phyloP scores from a whole-genome alignment of 2,329 filamentous ascomycete genomes.

The Whalleya microplaca region DNA sequence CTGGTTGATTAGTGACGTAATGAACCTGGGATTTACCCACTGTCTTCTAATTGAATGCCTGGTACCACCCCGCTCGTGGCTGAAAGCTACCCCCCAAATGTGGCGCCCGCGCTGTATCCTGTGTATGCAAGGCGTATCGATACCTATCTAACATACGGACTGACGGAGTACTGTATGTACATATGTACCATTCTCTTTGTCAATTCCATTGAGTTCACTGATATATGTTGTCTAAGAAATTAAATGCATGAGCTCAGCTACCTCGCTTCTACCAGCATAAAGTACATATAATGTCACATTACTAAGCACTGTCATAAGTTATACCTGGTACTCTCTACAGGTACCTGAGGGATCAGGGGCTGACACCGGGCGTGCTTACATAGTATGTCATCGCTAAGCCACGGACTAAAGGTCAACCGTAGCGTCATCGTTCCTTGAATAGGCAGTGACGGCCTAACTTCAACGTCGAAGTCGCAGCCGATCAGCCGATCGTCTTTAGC shows the following conservation, averaged over 20 bases:
- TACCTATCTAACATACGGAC: no score
- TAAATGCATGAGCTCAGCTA: no score
- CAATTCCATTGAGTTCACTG: no score
- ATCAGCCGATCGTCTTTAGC: neutral
- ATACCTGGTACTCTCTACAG: no score
- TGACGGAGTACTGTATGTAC: no score
- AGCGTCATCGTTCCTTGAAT: constrained; percentile 22
- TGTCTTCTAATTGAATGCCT: neutral
- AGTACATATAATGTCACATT: no score
- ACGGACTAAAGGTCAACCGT: constrained; percentile 2
- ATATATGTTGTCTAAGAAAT: no score
- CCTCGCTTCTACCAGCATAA: no score
- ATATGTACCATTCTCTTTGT: no score
- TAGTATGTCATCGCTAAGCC: neutral
- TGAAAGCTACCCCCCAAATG: neutral
- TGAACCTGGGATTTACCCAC: neutral
- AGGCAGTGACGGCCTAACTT: constrained; percentile 9
- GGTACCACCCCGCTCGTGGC: neutral
- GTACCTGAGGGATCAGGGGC: neutral
- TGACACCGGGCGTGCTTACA: neutral
- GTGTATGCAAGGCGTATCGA: neutral
- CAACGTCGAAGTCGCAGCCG: neutral
- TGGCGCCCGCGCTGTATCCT: neutral
- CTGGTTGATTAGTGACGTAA: neutral
- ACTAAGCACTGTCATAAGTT: no score